phyloP scores from a whole-genome alignment of 148 eudicot species.

The Chenopodium suecicum region DNA sequence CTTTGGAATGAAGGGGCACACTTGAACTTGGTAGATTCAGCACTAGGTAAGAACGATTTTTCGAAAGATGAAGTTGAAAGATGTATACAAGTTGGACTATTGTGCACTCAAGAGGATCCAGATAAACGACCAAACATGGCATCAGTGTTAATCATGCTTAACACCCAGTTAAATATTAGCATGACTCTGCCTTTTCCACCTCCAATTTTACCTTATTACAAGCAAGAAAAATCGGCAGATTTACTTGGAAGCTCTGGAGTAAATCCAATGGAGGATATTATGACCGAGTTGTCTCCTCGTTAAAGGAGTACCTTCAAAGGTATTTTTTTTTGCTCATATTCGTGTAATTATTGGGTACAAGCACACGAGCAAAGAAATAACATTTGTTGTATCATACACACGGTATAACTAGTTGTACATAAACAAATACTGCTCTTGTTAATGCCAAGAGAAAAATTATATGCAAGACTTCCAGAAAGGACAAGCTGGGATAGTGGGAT shows the following conservation, averaged over 20 bases:
- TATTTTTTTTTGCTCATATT: too few species aligned
- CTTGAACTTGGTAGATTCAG: conserved; percentile 21
- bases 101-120: conserved; percentile 27
- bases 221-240: neutral
- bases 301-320: neutral
- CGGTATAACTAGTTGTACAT: too few species aligned
- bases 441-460: too few species aligned
- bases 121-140: conserved; percentile 30
- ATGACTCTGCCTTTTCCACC: conserved; percentile 11
- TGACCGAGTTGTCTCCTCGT: conserved; percentile 25
- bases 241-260: conserved; percentile 10
- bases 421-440: too few species aligned
- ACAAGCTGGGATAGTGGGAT: too few species aligned
- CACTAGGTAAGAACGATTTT: neutral
- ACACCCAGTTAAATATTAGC: neutral
- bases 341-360: too few species aligned
- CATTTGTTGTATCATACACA: neutral
- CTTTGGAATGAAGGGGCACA: conserved; percentile 9
- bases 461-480: too few species aligned
- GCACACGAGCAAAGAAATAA: too few species aligned
- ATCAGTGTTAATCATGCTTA: conserved; percentile 29
- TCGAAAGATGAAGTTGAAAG: conserved; percentile 15
- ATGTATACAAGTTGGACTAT: conserved; percentile 21
- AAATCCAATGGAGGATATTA: neutral
- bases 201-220: conserved; percentile 11